Percentiles rank a stretch among this genome's conserved stretches.
Conservation (phyloP, 306 rosid genomes). For the Acacia acuminata region DNA sequence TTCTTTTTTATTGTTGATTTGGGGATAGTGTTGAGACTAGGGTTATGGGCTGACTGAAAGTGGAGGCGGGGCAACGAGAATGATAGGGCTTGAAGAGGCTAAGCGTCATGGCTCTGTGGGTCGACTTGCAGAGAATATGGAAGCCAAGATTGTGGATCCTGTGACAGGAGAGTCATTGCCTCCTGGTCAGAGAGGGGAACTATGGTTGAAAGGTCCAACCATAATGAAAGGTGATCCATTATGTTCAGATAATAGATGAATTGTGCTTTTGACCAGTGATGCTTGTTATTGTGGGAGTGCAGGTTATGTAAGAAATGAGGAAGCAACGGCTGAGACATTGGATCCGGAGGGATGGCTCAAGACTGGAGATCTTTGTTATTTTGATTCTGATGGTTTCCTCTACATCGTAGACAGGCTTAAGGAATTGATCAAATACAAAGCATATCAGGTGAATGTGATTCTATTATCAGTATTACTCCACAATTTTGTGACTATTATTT, state of each 20-base stretch:
- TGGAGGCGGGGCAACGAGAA: slow-evolving; percentile 58
- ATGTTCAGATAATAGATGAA: background rate
- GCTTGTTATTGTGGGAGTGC: background rate
- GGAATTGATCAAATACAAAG: slow-evolving; percentile 95
- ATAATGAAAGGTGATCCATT: slow-evolving; percentile 64
- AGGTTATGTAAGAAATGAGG: slow-evolving; percentile 87
- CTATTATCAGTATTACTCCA: background rate
- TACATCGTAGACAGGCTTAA: slow-evolving; percentile 83
- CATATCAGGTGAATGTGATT: slow-evolving; percentile 65
- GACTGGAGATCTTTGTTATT: slow-evolving; percentile 93
- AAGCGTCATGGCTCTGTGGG: slow-evolving; percentile 69
- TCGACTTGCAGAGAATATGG: slow-evolving; percentile 65
- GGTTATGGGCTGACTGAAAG: slow-evolving; percentile 94
- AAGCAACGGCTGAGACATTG: slow-evolving; percentile 78
- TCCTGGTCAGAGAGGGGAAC: slow-evolving; percentile 77
- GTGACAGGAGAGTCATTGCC: slow-evolving; percentile 61
- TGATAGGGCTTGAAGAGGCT: slow-evolving; percentile 60
- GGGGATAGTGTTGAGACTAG: slow-evolving; percentile 33
- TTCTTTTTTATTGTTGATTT: background rate
- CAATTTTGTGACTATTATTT: background rate
- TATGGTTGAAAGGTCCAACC: slow-evolving; percentile 85
- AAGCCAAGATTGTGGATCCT: slow-evolving; percentile 87
- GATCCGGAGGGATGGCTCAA: slow-evolving; percentile 91
- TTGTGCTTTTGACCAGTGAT: background rate
- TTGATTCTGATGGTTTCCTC: slow-evolving; percentile 81